Evolutionary conservation across 169 alveolate genomes (phyloP).

Genomic region (Cryptosporidium baileyi): DNA sequence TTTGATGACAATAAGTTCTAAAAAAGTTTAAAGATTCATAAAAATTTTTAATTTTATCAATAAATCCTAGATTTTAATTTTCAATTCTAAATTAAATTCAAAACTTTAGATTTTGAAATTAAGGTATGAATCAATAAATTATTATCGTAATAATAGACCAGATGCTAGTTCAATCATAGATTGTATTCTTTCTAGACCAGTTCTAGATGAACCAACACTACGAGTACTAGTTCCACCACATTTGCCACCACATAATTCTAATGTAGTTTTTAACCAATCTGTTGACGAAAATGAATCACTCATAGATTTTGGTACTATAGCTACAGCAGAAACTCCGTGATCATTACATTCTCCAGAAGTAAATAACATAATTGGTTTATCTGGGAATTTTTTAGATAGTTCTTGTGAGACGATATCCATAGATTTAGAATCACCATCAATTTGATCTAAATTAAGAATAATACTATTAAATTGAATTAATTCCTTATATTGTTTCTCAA

Average conservation of each 20-base stretch:
- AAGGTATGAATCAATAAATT: no score
- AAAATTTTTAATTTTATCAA: no score
- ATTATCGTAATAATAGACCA: neutral
- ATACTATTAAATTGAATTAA: neutral
- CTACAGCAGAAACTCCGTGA: constrained; percentile 40
- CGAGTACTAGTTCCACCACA: constrained; percentile 52
- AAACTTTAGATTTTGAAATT: no score
- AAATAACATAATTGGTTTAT: constrained; percentile 26
- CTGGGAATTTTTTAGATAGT: neutral
- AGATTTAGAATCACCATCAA: constrained; percentile 46
- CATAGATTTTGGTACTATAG: constrained; percentile 22
- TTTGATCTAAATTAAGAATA: constrained; percentile 5
- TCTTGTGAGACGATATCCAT: constrained; percentile 39
- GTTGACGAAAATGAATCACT: neutral
- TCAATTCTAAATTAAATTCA: no score
- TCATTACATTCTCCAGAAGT: constrained; percentile 47
- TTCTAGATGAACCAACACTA: constrained; percentile 51
- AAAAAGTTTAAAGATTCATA: no score
- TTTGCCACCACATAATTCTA: constrained; percentile 41
- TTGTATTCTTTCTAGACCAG: neutral
- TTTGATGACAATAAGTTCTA: no score
- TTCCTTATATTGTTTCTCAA: neutral
- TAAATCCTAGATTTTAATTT: no score
- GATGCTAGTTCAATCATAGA: constrained; percentile 1
- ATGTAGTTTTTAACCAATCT: constrained; percentile 34